Percentiles rank a stretch among this genome's conserved stretches.
These are phyloP conservation scores for Wickerhamia fluorescens DNA, from an alignment of 805 yeast species.

Conservation along the genomic window DNA sequence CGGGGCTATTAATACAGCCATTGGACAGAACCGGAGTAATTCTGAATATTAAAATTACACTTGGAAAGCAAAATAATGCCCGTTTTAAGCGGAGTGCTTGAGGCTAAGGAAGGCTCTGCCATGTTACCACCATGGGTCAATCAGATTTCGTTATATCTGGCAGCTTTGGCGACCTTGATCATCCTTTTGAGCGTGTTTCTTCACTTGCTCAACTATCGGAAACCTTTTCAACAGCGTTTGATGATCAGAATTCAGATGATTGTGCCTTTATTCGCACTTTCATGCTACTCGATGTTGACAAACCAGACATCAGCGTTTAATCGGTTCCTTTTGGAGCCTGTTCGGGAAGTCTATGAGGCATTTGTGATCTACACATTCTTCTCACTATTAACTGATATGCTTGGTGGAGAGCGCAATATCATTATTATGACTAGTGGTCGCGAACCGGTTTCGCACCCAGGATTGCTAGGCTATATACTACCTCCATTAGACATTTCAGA, in stretches of 20 bases:
- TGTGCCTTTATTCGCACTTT: conserved; percentile 72
- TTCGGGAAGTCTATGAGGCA: conserved; percentile 90
- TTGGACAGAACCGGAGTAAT: too few species aligned
- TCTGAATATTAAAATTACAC: too few species aligned
- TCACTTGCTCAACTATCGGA: conserved; percentile 61
- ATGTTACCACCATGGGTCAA: conserved; percentile 16
- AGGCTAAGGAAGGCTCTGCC: too few species aligned
- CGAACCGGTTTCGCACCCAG: conserved; percentile 63
- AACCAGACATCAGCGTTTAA: conserved; percentile 36
- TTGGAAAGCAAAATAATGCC: too few species aligned
- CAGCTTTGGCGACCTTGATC: conserved; percentile 16
- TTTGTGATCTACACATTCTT: conserved; percentile 93
- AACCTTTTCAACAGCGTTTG: conserved; percentile 81
- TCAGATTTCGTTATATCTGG: conserved; percentile 13
- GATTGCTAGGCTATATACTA: conserved; percentile 41
- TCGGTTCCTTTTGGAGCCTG: conserved; percentile 53
- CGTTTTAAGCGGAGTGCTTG: too few species aligned
- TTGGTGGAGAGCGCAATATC: conserved; percentile 90
- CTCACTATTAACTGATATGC: conserved; percentile 67
- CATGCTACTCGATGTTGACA: conserved; percentile 55
- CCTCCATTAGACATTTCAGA: conserved; percentile 75
- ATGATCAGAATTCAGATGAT: conserved; percentile 75
- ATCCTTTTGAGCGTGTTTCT: conserved; percentile 19
- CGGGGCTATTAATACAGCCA: too few species aligned
- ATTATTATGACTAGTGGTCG: conserved; percentile 66